Conservation (phyloP, 768 basidiomycete species). For the Termitomyces sp. region DNA sequence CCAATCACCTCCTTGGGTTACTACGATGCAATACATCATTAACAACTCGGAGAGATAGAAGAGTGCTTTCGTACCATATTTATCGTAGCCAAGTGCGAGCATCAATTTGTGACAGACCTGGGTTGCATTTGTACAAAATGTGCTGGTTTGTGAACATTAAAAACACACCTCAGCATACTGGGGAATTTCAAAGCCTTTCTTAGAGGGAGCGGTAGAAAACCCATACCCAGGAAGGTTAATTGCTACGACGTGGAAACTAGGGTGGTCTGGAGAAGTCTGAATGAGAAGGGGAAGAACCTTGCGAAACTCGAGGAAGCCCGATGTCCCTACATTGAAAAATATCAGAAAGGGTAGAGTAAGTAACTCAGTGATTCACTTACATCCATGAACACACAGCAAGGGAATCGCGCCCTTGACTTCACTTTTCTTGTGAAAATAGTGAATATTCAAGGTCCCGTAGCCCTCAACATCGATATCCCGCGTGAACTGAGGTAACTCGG, state of each 20-base stretch:
- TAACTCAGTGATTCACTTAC: conserved; percentile 24
- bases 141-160: not conserved
- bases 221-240: conserved; percentile 59
- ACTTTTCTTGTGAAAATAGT: conserved; percentile 59
- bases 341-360: not conserved
- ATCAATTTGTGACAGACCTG: conserved; percentile 47
- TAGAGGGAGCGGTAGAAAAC: conserved; percentile 53
- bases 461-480: conserved; percentile 45
- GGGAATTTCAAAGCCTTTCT: conserved; percentile 43
- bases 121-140: not conserved
- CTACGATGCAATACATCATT: conserved; percentile 17
- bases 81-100: conserved; percentile 41
- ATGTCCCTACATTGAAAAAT: conserved; percentile 48
- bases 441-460: conserved; percentile 42
- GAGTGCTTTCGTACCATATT: conserved; percentile 31
- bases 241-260: conserved; percentile 64
- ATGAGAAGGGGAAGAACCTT: conserved; percentile 57
- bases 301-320: conserved; percentile 53
- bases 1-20: conserved; percentile 49
- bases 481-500: conserved; percentile 53
- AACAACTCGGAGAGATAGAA: not conserved
- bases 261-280: conserved; percentile 36
- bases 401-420: conserved; percentile 38
- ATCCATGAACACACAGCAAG: conserved; percentile 48
- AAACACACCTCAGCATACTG: conserved; percentile 52